A percentile compares a stretch with the other conserved stretches of the same genome.
Evolutionary conservation across 2,329 filamentous ascomycete species (phyloP).

Genomic region (Lachnellula cervina): DNA sequence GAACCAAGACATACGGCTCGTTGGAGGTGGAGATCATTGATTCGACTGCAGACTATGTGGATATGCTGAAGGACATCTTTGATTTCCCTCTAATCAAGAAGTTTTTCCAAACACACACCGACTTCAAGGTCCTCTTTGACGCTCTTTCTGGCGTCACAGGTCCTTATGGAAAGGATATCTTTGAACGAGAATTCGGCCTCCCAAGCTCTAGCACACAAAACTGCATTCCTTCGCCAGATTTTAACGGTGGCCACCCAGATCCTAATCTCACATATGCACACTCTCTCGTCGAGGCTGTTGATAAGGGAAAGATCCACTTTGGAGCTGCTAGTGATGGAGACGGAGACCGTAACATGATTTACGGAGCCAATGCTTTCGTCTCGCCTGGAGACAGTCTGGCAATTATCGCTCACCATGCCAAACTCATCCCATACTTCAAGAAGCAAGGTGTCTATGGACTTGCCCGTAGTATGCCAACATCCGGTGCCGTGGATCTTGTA

Average conservation of each 20-base stretch:
- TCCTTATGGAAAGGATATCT: slow-evolving; percentile 90
- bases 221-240: slow-evolving; percentile 87
- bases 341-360: slow-evolving; percentile 99
- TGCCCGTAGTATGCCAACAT: slow-evolving; percentile 96
- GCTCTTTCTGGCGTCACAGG: slow-evolving; percentile 92
- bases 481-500: slow-evolving; percentile 89
- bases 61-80: slow-evolving; percentile 98
- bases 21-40: slow-evolving; percentile 95
- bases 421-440: slow-evolving; percentile 97
- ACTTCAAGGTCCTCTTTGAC: slow-evolving; percentile 97
- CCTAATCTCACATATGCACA: slow-evolving; percentile 97
- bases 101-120: slow-evolving; percentile 79
- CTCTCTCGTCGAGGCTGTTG: slow-evolving; percentile 87
- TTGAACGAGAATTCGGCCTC: slow-evolving; percentile 87
- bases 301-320: slow-evolving; percentile 88
- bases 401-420: slow-evolving; percentile 95
- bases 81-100: slow-evolving; percentile 94
- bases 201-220: slow-evolving; percentile 77
- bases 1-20: slow-evolving; percentile 74
- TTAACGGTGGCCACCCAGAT: slow-evolving; percentile 94
- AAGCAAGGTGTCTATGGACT: slow-evolving; percentile 94
- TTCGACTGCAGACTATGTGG: slow-evolving; percentile 84
- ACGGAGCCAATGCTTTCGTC: slow-evolving; percentile 92
- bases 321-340: slow-evolving; percentile 95
- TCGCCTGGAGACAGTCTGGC: slow-evolving; percentile 95